These are phyloP conservation scores for Fistulifera solaris DNA, from an alignment of 108 stramenopile genomes.

Conservation along the genomic window DNA sequence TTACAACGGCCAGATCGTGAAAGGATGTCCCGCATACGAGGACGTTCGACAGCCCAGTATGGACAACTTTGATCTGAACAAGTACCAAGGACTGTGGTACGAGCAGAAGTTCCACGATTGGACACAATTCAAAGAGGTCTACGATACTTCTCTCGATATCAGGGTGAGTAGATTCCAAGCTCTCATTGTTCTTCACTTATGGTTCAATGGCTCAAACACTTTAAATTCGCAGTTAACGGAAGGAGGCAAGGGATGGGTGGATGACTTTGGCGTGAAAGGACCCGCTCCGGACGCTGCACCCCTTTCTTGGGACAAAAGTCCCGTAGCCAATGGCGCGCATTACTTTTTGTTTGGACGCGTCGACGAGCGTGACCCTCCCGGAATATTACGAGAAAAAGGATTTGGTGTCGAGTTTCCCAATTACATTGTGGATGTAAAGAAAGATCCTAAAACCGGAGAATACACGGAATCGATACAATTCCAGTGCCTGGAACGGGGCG, in stretches of 20 bases:
- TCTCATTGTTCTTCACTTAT: not conserved
- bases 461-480: constrained; percentile 90
- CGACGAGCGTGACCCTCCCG: constrained; percentile 72
- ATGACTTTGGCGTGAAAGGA: constrained; percentile 85
- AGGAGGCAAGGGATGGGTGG: constrained; percentile 69
- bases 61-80: constrained; percentile 79
- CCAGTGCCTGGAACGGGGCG: constrained; percentile 84
- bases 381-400: constrained; percentile 77
- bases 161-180: constrained; percentile 31
- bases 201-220: not conserved
- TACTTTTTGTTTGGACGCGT: constrained; percentile 89
- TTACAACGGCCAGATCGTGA: constrained; percentile 71
- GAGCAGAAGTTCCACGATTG: constrained; percentile 90
- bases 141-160: constrained; percentile 86
- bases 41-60: constrained; percentile 79
- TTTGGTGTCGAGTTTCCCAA: constrained; percentile 91
- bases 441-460: constrained; percentile 59
- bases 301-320: constrained; percentile 81
- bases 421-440: constrained; percentile 83
- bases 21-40: constrained; percentile 83
- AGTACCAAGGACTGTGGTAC: constrained; percentile 87
- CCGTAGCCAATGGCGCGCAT: constrained; percentile 89
- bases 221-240: constrained; percentile 24
- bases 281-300: constrained; percentile 72
- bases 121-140: constrained; percentile 92